Base-by-base conservation (phyloP, 768 basidiomycete species). In the Lentinula lateritia region DNA sequence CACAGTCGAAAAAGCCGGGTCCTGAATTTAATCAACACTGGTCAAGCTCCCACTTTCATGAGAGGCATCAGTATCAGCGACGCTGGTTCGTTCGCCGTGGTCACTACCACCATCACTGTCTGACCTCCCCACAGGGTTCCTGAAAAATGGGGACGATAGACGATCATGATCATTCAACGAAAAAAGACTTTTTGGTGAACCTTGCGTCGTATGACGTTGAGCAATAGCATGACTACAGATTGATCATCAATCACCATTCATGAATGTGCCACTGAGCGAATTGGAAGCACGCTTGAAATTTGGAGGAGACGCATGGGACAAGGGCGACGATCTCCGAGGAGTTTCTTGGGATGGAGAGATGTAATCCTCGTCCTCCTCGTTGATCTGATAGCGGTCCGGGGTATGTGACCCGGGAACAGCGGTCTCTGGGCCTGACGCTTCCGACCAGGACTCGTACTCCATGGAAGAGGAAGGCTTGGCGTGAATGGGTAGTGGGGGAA, bases 161-260 rank as follows among this genome's bases (percentile, higher is more conserved):
- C 48, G 60, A 36, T 28, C 39, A 46, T 35, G 42, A 34, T 61
- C 61, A 54, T 23, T 46, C 23, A 32, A 41, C 6, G 50, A 13
- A 52, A 43, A 61, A 20, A 61, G 36, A 43, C 20, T 53, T 18
- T 43, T 59, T 36, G 58, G 36, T 35, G 60, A 36, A 52, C 60
- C 63, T 52, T 61, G 53, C 52, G 46, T 50, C 52, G 38, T 46
- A 35, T 36, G 28, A n/a, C 43, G 52, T 35, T 65, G 70, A 53
- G 65, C 62, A 16, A 1, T 52, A 16, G 65, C 64, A 61, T 63
- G 50, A 42, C 48, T 15, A 67, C 38, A 62, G 67, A 54, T 59
- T 46, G 71, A 70, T 71, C 72, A 72, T 72, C 73, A 80, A 76
- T 76, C 75, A 80, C 82, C 82, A 63, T 83, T 83, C 73, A 76